These are phyloP conservation scores for Gentiana dahurica DNA, from an alignment of 257 asterid genomes.

Conservation along the genomic window DNA sequence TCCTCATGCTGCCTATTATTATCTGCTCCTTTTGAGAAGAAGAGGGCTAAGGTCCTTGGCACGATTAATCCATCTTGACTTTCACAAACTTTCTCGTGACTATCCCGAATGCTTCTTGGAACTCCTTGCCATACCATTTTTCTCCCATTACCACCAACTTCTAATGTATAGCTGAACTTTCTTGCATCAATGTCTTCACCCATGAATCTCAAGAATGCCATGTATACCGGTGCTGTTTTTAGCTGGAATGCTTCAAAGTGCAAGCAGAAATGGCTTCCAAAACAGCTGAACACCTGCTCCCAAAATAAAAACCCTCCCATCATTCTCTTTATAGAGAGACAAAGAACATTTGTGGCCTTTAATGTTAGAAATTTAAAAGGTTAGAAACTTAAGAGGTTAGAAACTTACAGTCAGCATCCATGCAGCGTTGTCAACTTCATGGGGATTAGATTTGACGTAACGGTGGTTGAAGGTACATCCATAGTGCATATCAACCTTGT, in stretches of 20 bases:
- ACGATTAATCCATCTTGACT: conserved; percentile 69
- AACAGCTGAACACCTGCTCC: conserved; percentile 77
- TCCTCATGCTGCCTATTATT: conserved; percentile 14
- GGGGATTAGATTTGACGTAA: conserved; percentile 65
- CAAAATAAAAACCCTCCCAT: not conserved
- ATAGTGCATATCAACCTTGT: conserved; percentile 75
- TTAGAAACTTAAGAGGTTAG: too few relatives aligned
- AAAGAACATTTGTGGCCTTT: too few relatives aligned
- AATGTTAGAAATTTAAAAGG: too few relatives aligned
- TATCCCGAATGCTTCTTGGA: conserved; percentile 80
- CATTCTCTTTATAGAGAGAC: too few relatives aligned
- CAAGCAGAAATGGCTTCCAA: conserved; percentile 62
- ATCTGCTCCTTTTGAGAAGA: conserved; percentile 61
- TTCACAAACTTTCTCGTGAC: conserved; percentile 64
- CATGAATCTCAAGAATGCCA: conserved; percentile 88
- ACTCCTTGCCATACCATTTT: conserved; percentile 76
- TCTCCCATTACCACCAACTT: conserved; percentile 66
- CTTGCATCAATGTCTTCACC: conserved; percentile 70
- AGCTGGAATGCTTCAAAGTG: conserved; percentile 81
- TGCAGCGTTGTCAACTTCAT: conserved; percentile 64
- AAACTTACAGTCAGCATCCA: conserved; percentile 92
- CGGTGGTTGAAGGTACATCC: conserved; percentile 83
- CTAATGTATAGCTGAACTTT: conserved; percentile 62
- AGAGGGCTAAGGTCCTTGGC: conserved; percentile 59
- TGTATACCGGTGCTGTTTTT: conserved; percentile 63